Base-by-base conservation (phyloP, 352 stramenopile genomes). In the Globisporangium echinulatum region DNA sequence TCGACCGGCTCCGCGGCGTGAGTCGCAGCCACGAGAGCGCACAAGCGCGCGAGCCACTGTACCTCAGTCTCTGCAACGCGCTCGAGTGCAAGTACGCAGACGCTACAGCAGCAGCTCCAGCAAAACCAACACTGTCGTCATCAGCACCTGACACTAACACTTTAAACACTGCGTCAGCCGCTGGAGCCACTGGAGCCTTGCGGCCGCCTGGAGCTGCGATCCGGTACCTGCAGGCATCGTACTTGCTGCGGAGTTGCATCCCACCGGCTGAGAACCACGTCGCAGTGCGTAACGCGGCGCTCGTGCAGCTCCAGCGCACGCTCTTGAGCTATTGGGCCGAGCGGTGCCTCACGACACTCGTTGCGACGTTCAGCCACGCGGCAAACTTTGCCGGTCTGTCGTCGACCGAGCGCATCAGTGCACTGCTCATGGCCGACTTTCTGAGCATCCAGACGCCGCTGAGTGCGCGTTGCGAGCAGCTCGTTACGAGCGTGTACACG, bases 351-450 rank as follows among this genome's bases (percentile, higher is more conserved):
- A 74, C 62, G 4, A 75, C 74, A 43, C 60, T 90, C 4, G 13
- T 83, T 14, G 62, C 63, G n/a, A 72, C 66, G 36, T 67, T 74
- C 25, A 79, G 75, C 38, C 68, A 74, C 49, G 61, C 52, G 1
- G 53, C 66, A n/a, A 66, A 65, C 42, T 79, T 74, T 52, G 57
- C 72, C 39, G 52, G 17, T 7, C 51, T 51, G 39, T 80, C 69
- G 0, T 33, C 54, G 40, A 63, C 64, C 3, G 77, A 87, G 44
- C 76, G 69, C 9, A 79, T 66, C 13, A 86, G 76, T n/a, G 82
- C 82, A 4, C 54, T 94, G 56, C 59, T 74, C 38, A 92, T 94
- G 84, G 81, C 80, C 5, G 84, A 94, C 49, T 87, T 87, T 51
- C 69, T 94, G n/a, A 89, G 78, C 61, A 74, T 90, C 1, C 75